Evolutionary conservation across 1,139 yeast species (phyloP), one percentile per base, ranked within the genome.

Genomic region (Pichia sp.): DNA sequence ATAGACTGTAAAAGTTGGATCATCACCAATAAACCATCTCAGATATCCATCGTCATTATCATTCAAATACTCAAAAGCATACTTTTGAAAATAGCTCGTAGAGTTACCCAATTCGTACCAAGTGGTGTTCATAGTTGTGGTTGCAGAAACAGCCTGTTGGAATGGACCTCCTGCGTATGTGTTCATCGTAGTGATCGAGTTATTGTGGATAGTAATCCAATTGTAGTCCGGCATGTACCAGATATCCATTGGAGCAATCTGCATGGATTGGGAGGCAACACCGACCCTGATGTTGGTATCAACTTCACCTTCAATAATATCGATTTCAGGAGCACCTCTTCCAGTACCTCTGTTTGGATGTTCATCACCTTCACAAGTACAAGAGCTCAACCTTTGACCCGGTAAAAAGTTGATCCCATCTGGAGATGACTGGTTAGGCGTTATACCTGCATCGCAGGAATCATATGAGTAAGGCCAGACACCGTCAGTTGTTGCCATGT

Each of bases 11-110:
- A 76, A 69, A 0, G 85, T 78, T 50, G 85, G 83, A 19, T 75
- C 72, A 48, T 75, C 73, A 40, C 87, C 87, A 16, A 81, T 78
- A 62, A 79, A 85, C 97, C 97, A 92, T 52, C 85, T 79, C 59
- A 86, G 75, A 68, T 89, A 90, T 4, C 97, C 97, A 49, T 74
- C 69, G 31, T 72, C 72, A 59, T 78, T 71, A 67, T 85, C 93
- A 66, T 87, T 84, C 59, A 82, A 67, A 66, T 86, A 90, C 70
- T 92, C 97, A 62, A 80, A 84, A 1, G 89, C 93, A 66, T 80
- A 90, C 45, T 75, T 78, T 70, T 93, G 98, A 75, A 74, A 93
- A 36, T 57, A 48, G 46, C 62, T 58, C 15, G 54, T 55, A 13
- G 64, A 68, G 4, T 66, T 73, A 50, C 84, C 84, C 54, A 65